phyloP scores from a whole-genome alignment of 2,329 filamentous ascomycete genomes.

The Plectosphaerella plurivora region DNA sequence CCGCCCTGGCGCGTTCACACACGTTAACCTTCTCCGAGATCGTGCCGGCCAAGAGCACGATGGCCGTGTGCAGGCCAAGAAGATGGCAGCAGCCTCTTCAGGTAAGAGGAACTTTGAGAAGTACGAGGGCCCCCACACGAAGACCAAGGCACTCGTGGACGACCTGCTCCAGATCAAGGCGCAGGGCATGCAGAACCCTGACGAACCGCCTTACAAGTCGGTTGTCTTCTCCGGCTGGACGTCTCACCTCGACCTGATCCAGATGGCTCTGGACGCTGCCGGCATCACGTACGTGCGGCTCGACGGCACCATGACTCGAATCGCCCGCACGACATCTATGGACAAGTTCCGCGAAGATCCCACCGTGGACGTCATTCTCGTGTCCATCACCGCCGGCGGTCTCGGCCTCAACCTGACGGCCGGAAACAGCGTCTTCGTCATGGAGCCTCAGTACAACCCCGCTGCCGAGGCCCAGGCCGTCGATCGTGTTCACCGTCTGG shows the following conservation, averaged over 20 bases:
- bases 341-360: conserved; percentile 71
- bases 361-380: conserved; percentile 73
- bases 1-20: conserved; percentile 55
- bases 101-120: conserved; percentile 43
- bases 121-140: conserved; percentile 86
- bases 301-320: conserved; percentile 82
- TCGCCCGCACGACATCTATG: conserved; percentile 70
- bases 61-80: conserved; percentile 34
- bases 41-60: conserved; percentile 55
- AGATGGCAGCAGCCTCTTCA: conserved; percentile 4
- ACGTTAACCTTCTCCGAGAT: conserved; percentile 64
- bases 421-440: conserved; percentile 85
- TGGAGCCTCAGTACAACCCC: conserved; percentile 98
- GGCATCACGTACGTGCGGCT: conserved; percentile 73
- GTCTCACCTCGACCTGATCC: conserved; percentile 86
- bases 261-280: conserved; percentile 67
- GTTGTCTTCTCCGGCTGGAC: conserved; percentile 98
- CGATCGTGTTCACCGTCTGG: conserved; percentile 86
- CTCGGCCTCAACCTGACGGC: conserved; percentile 87
- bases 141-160: conserved; percentile 78
- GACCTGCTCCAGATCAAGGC: conserved; percentile 63
- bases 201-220: conserved; percentile 78
- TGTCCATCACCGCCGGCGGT: conserved; percentile 89
- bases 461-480: conserved; percentile 92
- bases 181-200: conserved; percentile 55